Percentiles rank a stretch among this genome's conserved stretches.
Conservation (phyloP, 2,329 filamentous ascomycete genomes). For the Fusarium sp. region DNA sequence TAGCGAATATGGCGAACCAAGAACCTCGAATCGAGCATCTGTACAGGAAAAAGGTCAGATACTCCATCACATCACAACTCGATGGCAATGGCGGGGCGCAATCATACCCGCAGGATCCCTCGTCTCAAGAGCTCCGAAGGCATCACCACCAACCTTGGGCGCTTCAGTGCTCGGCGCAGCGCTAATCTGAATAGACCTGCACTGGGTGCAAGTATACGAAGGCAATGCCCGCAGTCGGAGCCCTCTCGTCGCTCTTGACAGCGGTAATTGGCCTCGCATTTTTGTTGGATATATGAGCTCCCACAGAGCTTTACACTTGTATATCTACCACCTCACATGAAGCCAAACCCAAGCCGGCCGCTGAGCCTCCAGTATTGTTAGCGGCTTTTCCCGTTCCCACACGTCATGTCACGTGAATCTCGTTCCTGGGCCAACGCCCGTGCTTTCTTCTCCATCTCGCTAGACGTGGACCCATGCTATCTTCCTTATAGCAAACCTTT, state of each 20-base stretch:
- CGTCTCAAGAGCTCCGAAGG: conserved; percentile 64
- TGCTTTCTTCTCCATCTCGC: conserved; percentile 24
- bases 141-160: conserved; percentile 64
- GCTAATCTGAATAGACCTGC: conserved; percentile 73
- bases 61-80: neutral
- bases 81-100: conserved; percentile 12
- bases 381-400: conserved; percentile 52
- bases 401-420: conserved; percentile 43
- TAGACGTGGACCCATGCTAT: conserved; percentile 29
- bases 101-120: conserved; percentile 65
- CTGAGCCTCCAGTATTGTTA: conserved; percentile 32
- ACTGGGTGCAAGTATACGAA: conserved; percentile 65
- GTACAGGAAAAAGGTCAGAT: conserved; percentile 33
- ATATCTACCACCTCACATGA: conserved; percentile 31
- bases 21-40: conserved; percentile 96
- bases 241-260: conserved; percentile 54
- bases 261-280: conserved; percentile 60
- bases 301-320: conserved; percentile 35
- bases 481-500: conserved; percentile 38
- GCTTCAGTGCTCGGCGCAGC: conserved; percentile 69
- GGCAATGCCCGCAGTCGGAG: conserved; percentile 48
- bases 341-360: conserved; percentile 6
- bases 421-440: conserved; percentile 48
- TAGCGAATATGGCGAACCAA: conserved; percentile 92
- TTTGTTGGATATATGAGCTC: conserved; percentile 45